Percentiles rank a stretch among this genome's conserved stretches.
Conservation (phyloP, 306 rosid genomes). For the Senna tora region DNA sequence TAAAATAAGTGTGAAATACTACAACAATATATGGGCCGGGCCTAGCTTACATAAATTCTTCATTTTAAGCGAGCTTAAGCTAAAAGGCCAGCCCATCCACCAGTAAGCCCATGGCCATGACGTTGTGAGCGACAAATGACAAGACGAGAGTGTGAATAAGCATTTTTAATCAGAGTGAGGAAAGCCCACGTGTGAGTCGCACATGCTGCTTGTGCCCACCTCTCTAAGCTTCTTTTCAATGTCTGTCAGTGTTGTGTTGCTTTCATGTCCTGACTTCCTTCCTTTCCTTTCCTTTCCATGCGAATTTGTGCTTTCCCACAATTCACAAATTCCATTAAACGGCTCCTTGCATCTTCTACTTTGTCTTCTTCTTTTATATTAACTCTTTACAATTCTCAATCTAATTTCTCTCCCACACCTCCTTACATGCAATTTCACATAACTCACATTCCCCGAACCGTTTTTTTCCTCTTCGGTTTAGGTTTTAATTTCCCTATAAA, state of each 20-base stretch:
- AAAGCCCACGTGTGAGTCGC: background rate
- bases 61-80: no score
- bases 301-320: background rate
- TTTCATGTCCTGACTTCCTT: background rate
- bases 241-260: slow-evolving; percentile 17
- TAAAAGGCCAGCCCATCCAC: background rate
- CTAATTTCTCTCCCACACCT: background rate
- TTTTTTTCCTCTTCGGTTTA: background rate
- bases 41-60: no score
- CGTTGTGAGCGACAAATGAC: background rate
- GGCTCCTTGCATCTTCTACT: background rate
- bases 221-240: background rate
- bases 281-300: background rate
- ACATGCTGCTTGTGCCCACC: background rate
- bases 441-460: background rate
- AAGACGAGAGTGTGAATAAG: background rate
- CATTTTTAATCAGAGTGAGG: background rate
- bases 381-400: background rate
- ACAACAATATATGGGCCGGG: no score
- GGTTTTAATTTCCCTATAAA: background rate
- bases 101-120: background rate
- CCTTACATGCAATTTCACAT: background rate
- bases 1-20: no score
- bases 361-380: background rate
- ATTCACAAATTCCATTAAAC: background rate